Conservation (phyloP, 1,139 yeast genomes). For the Saccharomyces hybrid region DNA sequence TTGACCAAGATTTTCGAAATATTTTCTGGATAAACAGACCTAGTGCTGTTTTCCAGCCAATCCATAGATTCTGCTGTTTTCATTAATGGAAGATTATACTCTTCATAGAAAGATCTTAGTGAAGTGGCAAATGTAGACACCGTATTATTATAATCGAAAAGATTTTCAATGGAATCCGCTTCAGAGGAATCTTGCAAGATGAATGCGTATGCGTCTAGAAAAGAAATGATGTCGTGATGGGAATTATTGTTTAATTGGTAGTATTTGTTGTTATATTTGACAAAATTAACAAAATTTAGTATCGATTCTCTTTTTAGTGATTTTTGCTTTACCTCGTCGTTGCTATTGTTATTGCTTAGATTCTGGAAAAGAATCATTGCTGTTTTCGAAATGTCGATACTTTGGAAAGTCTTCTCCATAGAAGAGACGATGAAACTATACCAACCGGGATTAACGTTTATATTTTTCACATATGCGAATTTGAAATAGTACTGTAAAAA, state of each 20-base stretch:
- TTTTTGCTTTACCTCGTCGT: slow-evolving; percentile 1
- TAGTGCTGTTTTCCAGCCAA: slow-evolving; percentile 16
- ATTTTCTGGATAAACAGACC: slow-evolving; percentile 17
- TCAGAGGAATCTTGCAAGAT: slow-evolving; percentile 10
- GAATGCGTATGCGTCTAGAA: slow-evolving; percentile 21
- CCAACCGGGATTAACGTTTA: slow-evolving; percentile 19
- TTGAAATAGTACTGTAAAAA: slow-evolving; percentile 23
- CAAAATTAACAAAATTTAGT: slow-evolving; percentile 25
- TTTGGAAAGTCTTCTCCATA: slow-evolving; percentile 29
- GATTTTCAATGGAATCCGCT: slow-evolving; percentile 13
- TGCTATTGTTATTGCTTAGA: slow-evolving; percentile 1
- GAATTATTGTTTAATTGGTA: slow-evolving; percentile 15
- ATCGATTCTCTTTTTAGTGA: slow-evolving; percentile 16
- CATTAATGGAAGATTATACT: slow-evolving; percentile 16
- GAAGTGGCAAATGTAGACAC: slow-evolving; percentile 8
- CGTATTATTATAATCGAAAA: slow-evolving; percentile 13
- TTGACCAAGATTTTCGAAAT: slow-evolving; percentile 14
- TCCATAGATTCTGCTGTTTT: slow-evolving; percentile 17
- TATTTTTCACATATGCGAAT: neutral
- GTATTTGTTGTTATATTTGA: slow-evolving; percentile 22
- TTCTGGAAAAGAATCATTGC: slow-evolving; percentile 21
- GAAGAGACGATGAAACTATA: slow-evolving; percentile 20
- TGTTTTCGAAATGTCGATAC: slow-evolving; percentile 24
- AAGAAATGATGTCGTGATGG: slow-evolving; percentile 22
- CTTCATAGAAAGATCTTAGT: slow-evolving; percentile 15